Conservation (phyloP, 2,329 filamentous ascomycete genomes). For the Chaetomiaceae sp. region DNA sequence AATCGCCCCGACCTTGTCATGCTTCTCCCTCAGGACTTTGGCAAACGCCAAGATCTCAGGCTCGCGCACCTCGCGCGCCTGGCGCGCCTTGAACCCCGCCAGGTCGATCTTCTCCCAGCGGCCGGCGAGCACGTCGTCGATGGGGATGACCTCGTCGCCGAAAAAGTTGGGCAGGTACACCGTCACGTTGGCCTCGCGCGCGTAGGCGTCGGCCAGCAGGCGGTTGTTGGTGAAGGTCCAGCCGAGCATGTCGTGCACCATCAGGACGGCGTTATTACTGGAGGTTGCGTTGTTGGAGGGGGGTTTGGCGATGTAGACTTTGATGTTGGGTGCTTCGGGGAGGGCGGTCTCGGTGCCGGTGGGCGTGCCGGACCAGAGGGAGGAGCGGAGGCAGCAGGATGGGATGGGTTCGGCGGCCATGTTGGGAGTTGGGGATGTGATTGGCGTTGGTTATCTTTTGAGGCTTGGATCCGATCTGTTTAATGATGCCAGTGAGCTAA, state of each 20-base stretch:
- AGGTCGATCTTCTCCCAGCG: constrained; percentile 35
- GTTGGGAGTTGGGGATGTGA: background rate
- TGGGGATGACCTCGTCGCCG: constrained; percentile 31
- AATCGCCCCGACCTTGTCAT: constrained; percentile 37
- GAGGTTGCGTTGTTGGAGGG: constrained; percentile 23
- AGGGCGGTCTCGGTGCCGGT: constrained; percentile 9
- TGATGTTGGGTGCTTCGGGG: constrained; percentile 3
- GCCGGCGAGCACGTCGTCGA: constrained; percentile 27
- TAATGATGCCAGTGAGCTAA: no score
- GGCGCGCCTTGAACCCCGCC: constrained; percentile 32
- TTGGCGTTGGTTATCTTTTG: background rate
- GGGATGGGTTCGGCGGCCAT: background rate
- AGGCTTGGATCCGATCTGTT: no score
- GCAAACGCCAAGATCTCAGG: constrained; percentile 39
- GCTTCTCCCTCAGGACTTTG: constrained; percentile 31
- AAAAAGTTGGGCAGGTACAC: constrained; percentile 50
- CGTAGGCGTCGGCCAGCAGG: constrained; percentile 46
- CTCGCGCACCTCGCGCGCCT: constrained; percentile 35
- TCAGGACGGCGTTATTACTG: constrained; percentile 42
- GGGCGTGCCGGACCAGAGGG: constrained; percentile 19
- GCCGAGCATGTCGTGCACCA: constrained; percentile 49
- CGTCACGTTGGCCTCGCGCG: constrained; percentile 39
- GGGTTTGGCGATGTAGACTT: constrained; percentile 7
- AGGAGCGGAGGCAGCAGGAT: constrained; percentile 16
- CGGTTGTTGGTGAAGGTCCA: constrained; percentile 46